Percentiles rank a stretch among this genome's conserved stretches.
Conservation (phyloP, 768 basidiomycete species). For the Crucibulum laeve region DNA sequence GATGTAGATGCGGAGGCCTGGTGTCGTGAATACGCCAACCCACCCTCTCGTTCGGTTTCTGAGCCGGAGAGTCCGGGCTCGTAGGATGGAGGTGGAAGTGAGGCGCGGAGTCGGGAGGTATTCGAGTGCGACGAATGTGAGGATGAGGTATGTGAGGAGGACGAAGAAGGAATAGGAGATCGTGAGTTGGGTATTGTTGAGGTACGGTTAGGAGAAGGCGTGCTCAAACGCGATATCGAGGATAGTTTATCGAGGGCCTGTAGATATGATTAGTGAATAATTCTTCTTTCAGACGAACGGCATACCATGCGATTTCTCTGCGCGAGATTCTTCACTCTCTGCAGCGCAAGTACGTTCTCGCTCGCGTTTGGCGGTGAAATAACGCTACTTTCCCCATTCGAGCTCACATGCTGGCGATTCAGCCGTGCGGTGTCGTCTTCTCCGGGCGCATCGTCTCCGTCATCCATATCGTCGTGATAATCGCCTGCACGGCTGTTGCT, state of each 20-base stretch:
- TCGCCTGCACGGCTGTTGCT: slow-evolving; percentile 20
- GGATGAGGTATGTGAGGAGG: slow-evolving; percentile 24
- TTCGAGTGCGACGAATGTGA: slow-evolving; percentile 26
- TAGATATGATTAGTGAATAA: slow-evolving; percentile 2
- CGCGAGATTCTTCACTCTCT: slow-evolving; percentile 65
- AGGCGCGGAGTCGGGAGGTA: slow-evolving; percentile 19
- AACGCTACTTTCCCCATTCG: slow-evolving; percentile 15
- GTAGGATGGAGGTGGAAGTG: slow-evolving; percentile 20
- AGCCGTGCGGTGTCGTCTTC: slow-evolving; percentile 65
- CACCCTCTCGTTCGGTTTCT: slow-evolving; percentile 77
- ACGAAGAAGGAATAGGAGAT: slow-evolving; percentile 32
- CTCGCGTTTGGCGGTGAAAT: slow-evolving; percentile 25
- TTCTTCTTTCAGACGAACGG: slow-evolving; percentile 7
- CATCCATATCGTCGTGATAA: slow-evolving; percentile 36
- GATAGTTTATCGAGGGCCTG: slow-evolving; percentile 71
- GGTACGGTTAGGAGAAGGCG: slow-evolving; percentile 42
- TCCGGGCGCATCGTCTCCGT: slow-evolving; percentile 40
- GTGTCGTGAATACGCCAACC: slow-evolving; percentile 24
- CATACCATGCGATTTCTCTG: slow-evolving; percentile 73
- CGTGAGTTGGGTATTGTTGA: slow-evolving; percentile 20
- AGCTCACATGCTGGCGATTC: slow-evolving; percentile 12
- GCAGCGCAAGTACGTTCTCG: slow-evolving; percentile 56
- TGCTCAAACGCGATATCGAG: slow-evolving; percentile 48
- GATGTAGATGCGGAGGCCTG: slow-evolving; percentile 15
- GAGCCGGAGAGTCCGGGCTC: slow-evolving; percentile 59